Base-by-base conservation (phyloP, 305 asterid genomes). In the Solanum hybrid region DNA sequence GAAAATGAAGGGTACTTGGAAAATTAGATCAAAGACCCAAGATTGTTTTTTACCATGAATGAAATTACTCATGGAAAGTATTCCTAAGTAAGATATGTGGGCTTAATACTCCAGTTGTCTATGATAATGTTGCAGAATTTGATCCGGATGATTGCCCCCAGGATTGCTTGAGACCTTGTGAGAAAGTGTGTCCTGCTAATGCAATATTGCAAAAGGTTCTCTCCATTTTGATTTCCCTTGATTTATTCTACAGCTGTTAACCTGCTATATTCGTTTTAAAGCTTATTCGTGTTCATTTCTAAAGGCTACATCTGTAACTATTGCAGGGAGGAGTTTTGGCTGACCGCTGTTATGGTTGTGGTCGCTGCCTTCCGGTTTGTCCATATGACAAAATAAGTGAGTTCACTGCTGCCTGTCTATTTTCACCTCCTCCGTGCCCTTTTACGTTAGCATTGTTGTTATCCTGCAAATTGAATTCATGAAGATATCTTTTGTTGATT, bases 331-430 rank as follows among this genome's bases (percentile, higher is more conserved):
- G 98, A 51, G 97, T 97, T 91, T 79, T 95, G 91, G 94, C 95
- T 84, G 99, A 96, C 40, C 95, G 99, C 73, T 97, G 99, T 92
- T 97, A 97, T 91, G 98, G 99, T 89, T 97, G 99, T 92, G 99
- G 99, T 89, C 96, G 99, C 29, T 97, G 99, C 96, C 92, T 96
- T 89, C 98, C 98, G 6, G 89, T 96, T 90, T 97, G 99, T 92
- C 99, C 99, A 0, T 96, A 93, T 83, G 99, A 97, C 90, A 95
- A 93, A 94, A 97, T 97, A 94, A 93, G 99, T 97, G 90, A 90
- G 98, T 78, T 24, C 67, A 20, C 69, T 2, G 71, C 39, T 82
- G 37, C 37, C 33, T 6, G 34, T 40, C 87, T 82, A 26, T 82
- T 81, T 81, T 26, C 69, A 26, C 87, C 2, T 40, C 9, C 34